phyloP scores from a whole-genome alignment of 2,329 filamentous ascomycete genomes.

The Verruconis gallopava region DNA sequence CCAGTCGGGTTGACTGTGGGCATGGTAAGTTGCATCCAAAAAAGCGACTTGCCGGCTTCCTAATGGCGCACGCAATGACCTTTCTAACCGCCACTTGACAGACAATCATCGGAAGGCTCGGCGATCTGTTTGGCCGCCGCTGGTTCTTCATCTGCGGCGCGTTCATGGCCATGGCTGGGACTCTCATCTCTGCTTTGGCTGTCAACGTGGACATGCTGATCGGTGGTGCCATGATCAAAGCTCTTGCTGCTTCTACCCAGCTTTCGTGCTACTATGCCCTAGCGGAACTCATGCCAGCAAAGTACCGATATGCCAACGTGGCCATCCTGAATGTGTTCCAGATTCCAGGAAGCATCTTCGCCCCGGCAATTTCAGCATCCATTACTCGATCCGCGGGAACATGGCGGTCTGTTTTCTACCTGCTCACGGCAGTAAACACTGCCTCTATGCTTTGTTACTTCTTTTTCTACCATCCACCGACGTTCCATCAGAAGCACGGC shows the following conservation, averaged over 20 bases:
- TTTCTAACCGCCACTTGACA: too few relatives aligned
- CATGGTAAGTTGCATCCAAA: too few relatives aligned
- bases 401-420: conserved; percentile 10
- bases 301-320: conserved; percentile 13
- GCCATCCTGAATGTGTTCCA: conserved; percentile 13
- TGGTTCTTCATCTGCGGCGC: conserved; percentile 15
- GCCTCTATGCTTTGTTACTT: not conserved
- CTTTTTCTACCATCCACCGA: conserved; percentile 11
- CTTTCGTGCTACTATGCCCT: conserved; percentile 14
- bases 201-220: conserved; percentile 13
- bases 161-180: conserved; percentile 12
- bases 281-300: conserved; percentile 14
- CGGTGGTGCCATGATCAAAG: conserved; percentile 14
- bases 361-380: conserved; percentile 6
- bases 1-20: conserved; percentile 14
- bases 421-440: conserved; percentile 10
- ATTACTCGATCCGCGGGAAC: conserved; percentile 4
- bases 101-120: conserved; percentile 17
- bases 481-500: conserved; percentile 11
- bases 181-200: conserved; percentile 14
- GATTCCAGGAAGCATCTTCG: conserved; percentile 11
- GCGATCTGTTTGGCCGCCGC: conserved; percentile 16
- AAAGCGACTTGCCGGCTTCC: too few relatives aligned
- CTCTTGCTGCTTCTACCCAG: conserved; percentile 13
- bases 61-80: too few relatives aligned